Percentiles rank a stretch among this genome's conserved stretches.
Evolutionary conservation across 495 filamentous ascomycete genomes (phyloP).

Genomic region (Wilcoxina mikolae): DNA sequence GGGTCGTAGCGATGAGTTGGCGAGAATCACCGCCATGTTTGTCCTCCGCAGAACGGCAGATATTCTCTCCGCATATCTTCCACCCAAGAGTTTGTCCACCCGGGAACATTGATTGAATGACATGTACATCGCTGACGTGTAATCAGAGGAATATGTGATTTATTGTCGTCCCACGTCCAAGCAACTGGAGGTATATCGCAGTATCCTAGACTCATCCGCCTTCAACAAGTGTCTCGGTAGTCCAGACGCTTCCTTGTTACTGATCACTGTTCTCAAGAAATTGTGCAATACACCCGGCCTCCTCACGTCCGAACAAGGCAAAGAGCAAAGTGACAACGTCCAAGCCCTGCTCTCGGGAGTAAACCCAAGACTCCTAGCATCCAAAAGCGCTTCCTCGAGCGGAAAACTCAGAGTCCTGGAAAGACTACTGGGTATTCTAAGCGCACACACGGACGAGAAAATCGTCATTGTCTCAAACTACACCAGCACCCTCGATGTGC

Average conservation of each 20-base stretch:
- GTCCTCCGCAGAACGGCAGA: conserved; percentile 67
- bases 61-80: conserved; percentile 55
- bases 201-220: conserved; percentile 52
- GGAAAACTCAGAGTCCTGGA: conserved; percentile 62
- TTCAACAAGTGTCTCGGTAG: conserved; percentile 53
- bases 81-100: conserved; percentile 43
- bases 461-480: conserved; percentile 74
- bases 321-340: conserved; percentile 31
- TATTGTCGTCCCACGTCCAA: conserved; percentile 56
- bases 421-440: conserved; percentile 48
- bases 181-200: conserved; percentile 56
- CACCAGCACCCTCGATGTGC: conserved; percentile 58
- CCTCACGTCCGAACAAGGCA: conserved; percentile 32
- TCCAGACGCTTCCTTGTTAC: conserved; percentile 52
- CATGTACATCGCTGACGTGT: not conserved
- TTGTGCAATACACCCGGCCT: conserved; percentile 66
- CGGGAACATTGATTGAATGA: not conserved
- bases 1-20: conserved; percentile 51
- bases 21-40: conserved; percentile 52
- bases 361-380: conserved; percentile 42
- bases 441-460: conserved; percentile 50
- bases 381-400: conserved; percentile 44
- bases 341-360: conserved; percentile 43
- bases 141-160: conserved; percentile 47
- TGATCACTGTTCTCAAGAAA: conserved; percentile 70